Conservation (phyloP, 2,329 filamentous ascomycete genomes). For the Xylaria sp. region DNA sequence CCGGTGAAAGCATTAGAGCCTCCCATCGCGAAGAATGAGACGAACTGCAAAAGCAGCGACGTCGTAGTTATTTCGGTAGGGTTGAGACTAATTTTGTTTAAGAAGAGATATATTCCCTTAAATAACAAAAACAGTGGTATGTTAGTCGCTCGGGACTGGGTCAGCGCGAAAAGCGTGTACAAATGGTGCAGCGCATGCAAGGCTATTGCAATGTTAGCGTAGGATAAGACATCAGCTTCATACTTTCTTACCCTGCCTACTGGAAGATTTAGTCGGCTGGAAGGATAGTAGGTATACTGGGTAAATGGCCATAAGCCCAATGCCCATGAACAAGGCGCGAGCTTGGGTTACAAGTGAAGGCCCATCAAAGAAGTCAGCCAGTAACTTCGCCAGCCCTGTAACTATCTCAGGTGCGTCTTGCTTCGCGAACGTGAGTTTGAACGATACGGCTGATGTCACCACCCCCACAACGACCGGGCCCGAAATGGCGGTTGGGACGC, state of each 20-base stretch:
- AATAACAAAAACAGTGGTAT: constrained; percentile 84
- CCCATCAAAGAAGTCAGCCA: constrained; percentile 50
- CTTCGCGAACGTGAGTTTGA: constrained; percentile 88
- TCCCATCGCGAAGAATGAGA: constrained; percentile 87
- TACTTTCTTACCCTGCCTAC: constrained; percentile 33
- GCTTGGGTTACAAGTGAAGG: constrained; percentile 56
- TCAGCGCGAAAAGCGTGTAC: constrained; percentile 79
- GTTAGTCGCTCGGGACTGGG: constrained; percentile 84
- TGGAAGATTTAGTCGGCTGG: constrained; percentile 33
- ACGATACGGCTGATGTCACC: constrained; percentile 67
- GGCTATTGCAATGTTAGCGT: constrained; percentile 35
- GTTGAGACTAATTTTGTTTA: constrained; percentile 55
- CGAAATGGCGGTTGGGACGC: constrained; percentile 49
- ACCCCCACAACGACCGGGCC: constrained; percentile 51
- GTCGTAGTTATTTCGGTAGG: constrained; percentile 69
- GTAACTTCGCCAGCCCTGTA: constrained; percentile 48
- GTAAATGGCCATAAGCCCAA: constrained; percentile 47
- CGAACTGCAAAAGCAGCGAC: constrained; percentile 77
- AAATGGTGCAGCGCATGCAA: constrained; percentile 68
- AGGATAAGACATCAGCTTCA: background rate
- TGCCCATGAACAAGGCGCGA: constrained; percentile 55
- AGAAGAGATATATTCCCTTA: constrained; percentile 60
- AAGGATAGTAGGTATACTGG: constrained; percentile 48
- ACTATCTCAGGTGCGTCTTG: constrained; percentile 88
- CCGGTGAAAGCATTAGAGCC: constrained; percentile 94